Percentiles rank a stretch among this genome's conserved stretches.
Evolutionary conservation across 169 alveolate genomes (phyloP).

Genomic region (Plasmodium relictum): DNA sequence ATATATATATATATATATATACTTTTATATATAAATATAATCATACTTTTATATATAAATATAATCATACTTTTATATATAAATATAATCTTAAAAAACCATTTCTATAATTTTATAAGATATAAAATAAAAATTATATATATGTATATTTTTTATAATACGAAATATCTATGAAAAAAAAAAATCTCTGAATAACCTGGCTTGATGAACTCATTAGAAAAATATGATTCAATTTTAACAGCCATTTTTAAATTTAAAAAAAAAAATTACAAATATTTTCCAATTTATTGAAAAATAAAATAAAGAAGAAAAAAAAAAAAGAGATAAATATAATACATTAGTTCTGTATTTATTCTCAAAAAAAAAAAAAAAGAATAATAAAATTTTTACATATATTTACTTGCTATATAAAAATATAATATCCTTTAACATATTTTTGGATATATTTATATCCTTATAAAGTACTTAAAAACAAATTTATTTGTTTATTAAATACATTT

Average conservation of each 20-base stretch:
- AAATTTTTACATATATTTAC: not conserved
- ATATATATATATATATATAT: not conserved
- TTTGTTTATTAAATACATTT: no score
- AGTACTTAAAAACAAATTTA: no score
- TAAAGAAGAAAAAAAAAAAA: conserved; percentile 16
- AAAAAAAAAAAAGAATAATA: not conserved
- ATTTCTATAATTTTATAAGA: no score
- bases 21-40: not conserved
- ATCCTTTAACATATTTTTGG: no score
- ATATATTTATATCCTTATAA: no score
- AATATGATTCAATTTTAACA: conserved; percentile 55
- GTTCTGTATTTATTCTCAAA: no score
- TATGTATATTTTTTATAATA: no score
- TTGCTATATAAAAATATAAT: not conserved
- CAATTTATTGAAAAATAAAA: not conserved
- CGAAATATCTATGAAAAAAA: no score
- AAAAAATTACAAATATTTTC: conserved; percentile 5
- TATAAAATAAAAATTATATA: no score
- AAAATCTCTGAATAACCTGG: conserved; percentile 18
- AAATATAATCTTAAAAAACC: no score
- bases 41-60: not conserved
- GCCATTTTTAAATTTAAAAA: conserved; percentile 27
- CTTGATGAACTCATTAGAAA: conserved; percentile 15
- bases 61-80: not conserved
- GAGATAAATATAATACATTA: no score